Conservation (phyloP, 768 basidiomycete species). For the Panellus pusillus region DNA sequence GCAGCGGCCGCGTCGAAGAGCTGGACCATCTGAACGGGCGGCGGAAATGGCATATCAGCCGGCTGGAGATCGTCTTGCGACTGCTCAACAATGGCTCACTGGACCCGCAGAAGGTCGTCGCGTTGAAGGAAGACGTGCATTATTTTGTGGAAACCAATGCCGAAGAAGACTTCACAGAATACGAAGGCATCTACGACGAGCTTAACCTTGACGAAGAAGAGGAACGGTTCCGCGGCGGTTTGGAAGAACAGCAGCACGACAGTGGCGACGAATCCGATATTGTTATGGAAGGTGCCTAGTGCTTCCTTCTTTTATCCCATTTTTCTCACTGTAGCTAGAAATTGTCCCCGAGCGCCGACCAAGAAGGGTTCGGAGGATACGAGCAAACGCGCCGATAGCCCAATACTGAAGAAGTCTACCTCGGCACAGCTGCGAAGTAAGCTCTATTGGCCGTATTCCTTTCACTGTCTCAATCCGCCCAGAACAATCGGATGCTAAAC, state of each 20-base stretch:
- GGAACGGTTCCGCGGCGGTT: slow-evolving; percentile 80
- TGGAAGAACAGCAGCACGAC: slow-evolving; percentile 56
- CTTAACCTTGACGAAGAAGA: slow-evolving; percentile 97
- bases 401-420: slow-evolving; percentile 74
- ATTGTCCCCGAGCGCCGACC: slow-evolving; percentile 57
- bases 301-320: background rate
- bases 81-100: slow-evolving; percentile 93
- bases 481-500: slow-evolving; percentile 80
- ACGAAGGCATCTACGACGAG: slow-evolving; percentile 97
- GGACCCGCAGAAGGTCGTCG: slow-evolving; percentile 73
- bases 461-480: slow-evolving; percentile 15
- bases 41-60: slow-evolving; percentile 90
- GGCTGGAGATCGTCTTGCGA: slow-evolving; percentile 91
- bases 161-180: slow-evolving; percentile 96
- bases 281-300: slow-evolving; percentile 61
- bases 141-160: slow-evolving; percentile 97
- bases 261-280: slow-evolving; percentile 78
- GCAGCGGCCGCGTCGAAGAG: slow-evolving; percentile 70
- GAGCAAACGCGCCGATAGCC: slow-evolving; percentile 76
- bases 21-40: slow-evolving; percentile 90
- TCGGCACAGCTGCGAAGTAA: slow-evolving; percentile 68
- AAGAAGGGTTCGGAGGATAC: slow-evolving; percentile 86
- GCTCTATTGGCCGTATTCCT: slow-evolving; percentile 28
- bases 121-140: slow-evolving; percentile 88
- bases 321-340: slow-evolving; percentile 39